Evolutionary conservation across 2,329 filamentous ascomycete species (phyloP), one percentile per base, ranked within the genome.

Genomic region (Graphilbum ipis-grandicollis): DNA sequence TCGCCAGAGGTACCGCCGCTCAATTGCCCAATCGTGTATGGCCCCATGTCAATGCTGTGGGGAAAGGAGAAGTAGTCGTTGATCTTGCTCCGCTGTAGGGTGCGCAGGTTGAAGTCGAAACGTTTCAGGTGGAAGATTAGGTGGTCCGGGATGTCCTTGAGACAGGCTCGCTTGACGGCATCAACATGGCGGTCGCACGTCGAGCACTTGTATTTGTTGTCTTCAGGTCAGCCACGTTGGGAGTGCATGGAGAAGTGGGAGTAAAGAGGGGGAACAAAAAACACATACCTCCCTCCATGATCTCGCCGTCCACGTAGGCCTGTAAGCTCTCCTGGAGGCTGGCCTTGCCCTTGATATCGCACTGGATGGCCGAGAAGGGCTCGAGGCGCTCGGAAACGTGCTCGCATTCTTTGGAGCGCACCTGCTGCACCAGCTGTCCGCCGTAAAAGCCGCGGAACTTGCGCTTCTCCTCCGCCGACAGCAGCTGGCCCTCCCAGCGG

Each of bases 161-260:
- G 60, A 48, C 88, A 96, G 12, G 86, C 81, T 48, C 79, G 72
- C 56, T 93, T 94, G 45, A 96, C 83, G 17, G 90, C 90, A 55
- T 94, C 80, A 14, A 98, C 90, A 48, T 90, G 80, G 10, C 73
- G 72, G 43, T 84, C 81, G 52, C 90, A 98, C 5, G 74, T 79
- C 22, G 85, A 86, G 57, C 90, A 98, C 45, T 92, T 93, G 63
- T 96, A 98, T 58, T 93, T 94, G 62, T 98, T 96, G 49, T 93
- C 85, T 78, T 46, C 21, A 15, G 4, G 33, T 28, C 25, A 35
- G 33, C 15, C n/a, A n/a, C n/a, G n/a, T n/a, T n/a, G n/a, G n/a
- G n/a, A n/a, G n/a, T n/a, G n/a, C n/a, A n/a, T n/a, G n/a, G n/a
- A n/a, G n/a, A n/a, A n/a, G n/a, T n/a, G n/a, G n/a, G n/a, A n/a